Percentiles rank a stretch among this genome's conserved stretches.
Evolutionary conservation across 75 land plant genomes (phyloP).

Genomic region (Adiantum capillusveneris): DNA sequence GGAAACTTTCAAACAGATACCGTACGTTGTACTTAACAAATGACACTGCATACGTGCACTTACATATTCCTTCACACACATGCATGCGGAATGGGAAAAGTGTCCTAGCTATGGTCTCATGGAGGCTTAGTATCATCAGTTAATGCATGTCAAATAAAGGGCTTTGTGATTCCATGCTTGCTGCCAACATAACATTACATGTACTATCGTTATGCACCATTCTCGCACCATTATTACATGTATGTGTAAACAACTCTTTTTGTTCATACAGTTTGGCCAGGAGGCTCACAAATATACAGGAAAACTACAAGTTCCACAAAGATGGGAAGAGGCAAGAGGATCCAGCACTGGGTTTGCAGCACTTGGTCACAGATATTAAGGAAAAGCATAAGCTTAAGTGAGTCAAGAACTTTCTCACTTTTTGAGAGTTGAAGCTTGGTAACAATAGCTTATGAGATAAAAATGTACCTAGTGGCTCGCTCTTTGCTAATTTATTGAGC

Average conservation of each 20-base stretch:
- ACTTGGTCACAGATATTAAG: slow-evolving; percentile 57
- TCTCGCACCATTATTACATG: too few relatives aligned
- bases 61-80: too few relatives aligned
- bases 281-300: slow-evolving; percentile 69
- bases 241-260: too few relatives aligned
- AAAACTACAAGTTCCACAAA: slow-evolving; percentile 87
- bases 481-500: neutral
- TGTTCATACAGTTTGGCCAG: slow-evolving; percentile 90
- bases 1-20: slow-evolving; percentile 33
- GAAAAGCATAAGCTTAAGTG: slow-evolving; percentile 53
- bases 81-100: too few relatives aligned
- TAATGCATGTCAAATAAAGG: too few relatives aligned
- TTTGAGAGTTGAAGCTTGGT: neutral
- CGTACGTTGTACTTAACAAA: too few relatives aligned
- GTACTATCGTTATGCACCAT: too few relatives aligned
- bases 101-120: too few relatives aligned
- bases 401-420: slow-evolving; percentile 16
- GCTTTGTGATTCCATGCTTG: too few relatives aligned
- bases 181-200: too few relatives aligned
- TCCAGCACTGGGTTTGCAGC: slow-evolving; percentile 57
- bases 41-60: too few relatives aligned
- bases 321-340: slow-evolving; percentile 58
- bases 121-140: too few relatives aligned
- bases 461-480: neutral
- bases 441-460: neutral